Evolutionary conservation across 2,329 filamentous ascomycete genomes (phyloP).

Genomic region (Pyrenochaeta sp.): DNA sequence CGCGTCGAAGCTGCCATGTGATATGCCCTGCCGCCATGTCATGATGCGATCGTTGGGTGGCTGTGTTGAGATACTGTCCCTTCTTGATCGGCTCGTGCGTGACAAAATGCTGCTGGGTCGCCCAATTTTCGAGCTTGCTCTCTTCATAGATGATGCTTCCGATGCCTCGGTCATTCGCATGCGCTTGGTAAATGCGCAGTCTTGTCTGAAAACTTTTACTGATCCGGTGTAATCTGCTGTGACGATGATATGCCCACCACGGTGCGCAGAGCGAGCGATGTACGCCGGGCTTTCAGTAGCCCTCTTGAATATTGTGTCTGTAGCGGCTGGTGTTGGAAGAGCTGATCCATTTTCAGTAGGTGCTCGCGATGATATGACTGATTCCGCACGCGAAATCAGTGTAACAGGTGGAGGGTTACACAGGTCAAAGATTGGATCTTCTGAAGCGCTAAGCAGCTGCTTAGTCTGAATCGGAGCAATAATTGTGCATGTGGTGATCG

Average conservation of each 20-base stretch:
- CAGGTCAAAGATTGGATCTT: slow-evolving; percentile 93
- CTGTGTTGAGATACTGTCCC: slow-evolving; percentile 56
- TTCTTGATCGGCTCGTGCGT: slow-evolving; percentile 59
- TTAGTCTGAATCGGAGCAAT: slow-evolving; percentile 83
- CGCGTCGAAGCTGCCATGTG: slow-evolving; percentile 60
- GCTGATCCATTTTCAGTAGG: slow-evolving; percentile 54
- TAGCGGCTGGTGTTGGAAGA: slow-evolving; percentile 42
- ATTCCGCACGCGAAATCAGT: slow-evolving; percentile 77
- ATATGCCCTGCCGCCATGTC: slow-evolving; percentile 81
- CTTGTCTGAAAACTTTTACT: slow-evolving; percentile 95
- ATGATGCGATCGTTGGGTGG: slow-evolving; percentile 79
- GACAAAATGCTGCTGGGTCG: slow-evolving; percentile 64
- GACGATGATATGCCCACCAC: slow-evolving; percentile 87
- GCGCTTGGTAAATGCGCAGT: slow-evolving; percentile 85
- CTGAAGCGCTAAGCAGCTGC: slow-evolving; percentile 78
- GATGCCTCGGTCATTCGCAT: slow-evolving; percentile 68
- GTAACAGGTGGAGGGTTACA: slow-evolving; percentile 94
- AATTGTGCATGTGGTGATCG: slow-evolving; percentile 87
- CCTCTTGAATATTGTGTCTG: slow-evolving; percentile 46
- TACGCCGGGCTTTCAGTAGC: slow-evolving; percentile 78
- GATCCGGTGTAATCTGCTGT: slow-evolving; percentile 87
- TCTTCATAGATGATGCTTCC: slow-evolving; percentile 78
- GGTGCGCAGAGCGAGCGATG: slow-evolving; percentile 76
- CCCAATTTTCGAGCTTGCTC: slow-evolving; percentile 64
- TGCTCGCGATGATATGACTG: slow-evolving; percentile 59